Conservation (phyloP, 306 rosid genomes). For the Glycine latifolia region DNA sequence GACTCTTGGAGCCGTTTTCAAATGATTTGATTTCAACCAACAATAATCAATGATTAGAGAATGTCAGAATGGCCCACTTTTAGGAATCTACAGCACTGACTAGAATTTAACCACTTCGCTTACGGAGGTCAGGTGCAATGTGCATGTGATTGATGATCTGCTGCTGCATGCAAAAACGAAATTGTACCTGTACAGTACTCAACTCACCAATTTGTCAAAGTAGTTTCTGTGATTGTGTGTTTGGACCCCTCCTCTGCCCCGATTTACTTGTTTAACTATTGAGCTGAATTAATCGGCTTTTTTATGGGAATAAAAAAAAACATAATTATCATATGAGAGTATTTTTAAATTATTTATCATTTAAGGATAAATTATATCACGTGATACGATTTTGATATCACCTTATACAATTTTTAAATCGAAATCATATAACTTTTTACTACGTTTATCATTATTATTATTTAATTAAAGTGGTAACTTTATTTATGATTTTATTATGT, state of each 20-base stretch:
- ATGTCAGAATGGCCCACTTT: conserved; percentile 20
- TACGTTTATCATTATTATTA: too few relatives aligned
- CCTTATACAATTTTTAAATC: too few relatives aligned
- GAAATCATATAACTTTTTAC: too few relatives aligned
- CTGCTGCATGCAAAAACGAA: neutral
- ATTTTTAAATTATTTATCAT: too few relatives aligned
- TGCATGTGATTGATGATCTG: conserved; percentile 2
- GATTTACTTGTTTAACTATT: neutral
- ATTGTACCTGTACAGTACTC: neutral
- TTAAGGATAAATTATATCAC: too few relatives aligned
- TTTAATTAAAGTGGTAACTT: too few relatives aligned
- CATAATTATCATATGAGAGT: too few relatives aligned
- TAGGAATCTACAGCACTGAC: conserved; percentile 7
- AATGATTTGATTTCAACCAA: neutral
- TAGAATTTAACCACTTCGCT: neutral
- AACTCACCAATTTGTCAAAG: too few relatives aligned
- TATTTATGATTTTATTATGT: too few relatives aligned
- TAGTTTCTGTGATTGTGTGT: neutral
- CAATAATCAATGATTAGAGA: conserved; percentile 12
- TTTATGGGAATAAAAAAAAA: too few relatives aligned
- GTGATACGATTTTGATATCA: too few relatives aligned
- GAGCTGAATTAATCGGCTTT: neutral
- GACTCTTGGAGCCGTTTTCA: conserved; percentile 16
- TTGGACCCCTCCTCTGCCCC: too few relatives aligned
- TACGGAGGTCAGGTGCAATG: neutral